phyloP scores from a whole-genome alignment of 257 asterid genomes.

The Avicennia marina region DNA sequence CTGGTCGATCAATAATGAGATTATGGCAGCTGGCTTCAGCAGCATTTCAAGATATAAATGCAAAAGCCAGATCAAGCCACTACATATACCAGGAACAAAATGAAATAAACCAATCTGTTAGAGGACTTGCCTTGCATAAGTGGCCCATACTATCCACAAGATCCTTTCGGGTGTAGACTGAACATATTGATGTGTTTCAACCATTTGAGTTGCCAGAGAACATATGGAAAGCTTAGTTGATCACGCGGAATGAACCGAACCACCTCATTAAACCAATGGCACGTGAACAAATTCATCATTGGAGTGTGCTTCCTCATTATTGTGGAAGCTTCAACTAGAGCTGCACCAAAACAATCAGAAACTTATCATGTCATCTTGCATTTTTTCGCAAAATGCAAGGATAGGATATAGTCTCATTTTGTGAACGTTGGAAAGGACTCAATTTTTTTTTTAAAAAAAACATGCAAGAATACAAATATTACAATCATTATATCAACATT shows the following conservation, averaged over 20 bases:
- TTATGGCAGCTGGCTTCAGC: constrained; percentile 6
- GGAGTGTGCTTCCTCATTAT: constrained; percentile 91
- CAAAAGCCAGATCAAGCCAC: neutral
- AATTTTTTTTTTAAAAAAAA: neutral
- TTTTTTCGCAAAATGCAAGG: neutral
- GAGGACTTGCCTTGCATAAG: constrained; percentile 89
- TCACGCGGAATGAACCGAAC: constrained; percentile 97
- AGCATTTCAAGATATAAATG: neutral
- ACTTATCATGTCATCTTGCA: neutral
- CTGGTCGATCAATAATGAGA: neutral
- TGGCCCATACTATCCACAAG: constrained; percentile 98
- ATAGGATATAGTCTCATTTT: neutral
- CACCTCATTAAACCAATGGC: constrained; percentile 95
- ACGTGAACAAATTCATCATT: constrained; percentile 60
- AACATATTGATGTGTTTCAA: constrained; percentile 60
- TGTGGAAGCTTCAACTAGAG: constrained; percentile 94
- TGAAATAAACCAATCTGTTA: constrained; percentile 31
- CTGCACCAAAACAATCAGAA: constrained; percentile 38
- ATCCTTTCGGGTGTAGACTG: constrained; percentile 90
- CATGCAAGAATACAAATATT: neutral
- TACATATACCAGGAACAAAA: neutral
- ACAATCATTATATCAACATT: too few species aligned
- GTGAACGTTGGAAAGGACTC: neutral
- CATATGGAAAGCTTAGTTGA: constrained; percentile 89
- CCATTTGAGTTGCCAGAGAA: constrained; percentile 80